phyloP scores from a whole-genome alignment of 2,329 filamentous ascomycete species.

The Lomentospora prolificans region DNA sequence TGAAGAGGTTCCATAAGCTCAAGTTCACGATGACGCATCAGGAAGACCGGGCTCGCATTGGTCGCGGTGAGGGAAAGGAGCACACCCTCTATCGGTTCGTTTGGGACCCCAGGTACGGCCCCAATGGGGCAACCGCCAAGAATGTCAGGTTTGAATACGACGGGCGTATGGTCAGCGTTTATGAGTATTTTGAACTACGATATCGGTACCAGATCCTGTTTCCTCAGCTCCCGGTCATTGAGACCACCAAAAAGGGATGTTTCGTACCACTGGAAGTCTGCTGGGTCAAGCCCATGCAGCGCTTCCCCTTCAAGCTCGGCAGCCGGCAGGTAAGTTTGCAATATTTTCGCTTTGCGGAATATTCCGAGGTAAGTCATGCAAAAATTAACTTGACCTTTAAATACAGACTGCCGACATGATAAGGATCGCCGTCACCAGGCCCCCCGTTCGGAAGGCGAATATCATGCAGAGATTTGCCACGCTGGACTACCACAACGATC shows the following conservation, averaged over 20 bases:
- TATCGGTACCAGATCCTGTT: conserved; percentile 41
- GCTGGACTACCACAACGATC: conserved; percentile 60
- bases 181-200: conserved; percentile 44
- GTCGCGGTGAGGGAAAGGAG: conserved; percentile 28
- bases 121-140: conserved; percentile 37
- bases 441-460: conserved; percentile 53
- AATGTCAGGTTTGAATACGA: conserved; percentile 46
- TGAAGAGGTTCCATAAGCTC: conserved; percentile 44
- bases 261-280: conserved; percentile 55
- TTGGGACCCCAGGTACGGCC: conserved; percentile 33
- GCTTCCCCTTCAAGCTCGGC: conserved; percentile 53
- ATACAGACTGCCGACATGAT: conserved; percentile 75
- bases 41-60: conserved; percentile 19
- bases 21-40: conserved; percentile 48
- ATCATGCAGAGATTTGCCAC: conserved; percentile 60
- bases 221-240: conserved; percentile 44
- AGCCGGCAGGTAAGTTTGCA: conserved; percentile 24
- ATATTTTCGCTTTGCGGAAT: no score
- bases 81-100: conserved; percentile 44
- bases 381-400: not conserved
- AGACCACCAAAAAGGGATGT: conserved; percentile 39
- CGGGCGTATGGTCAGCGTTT: conserved; percentile 34
- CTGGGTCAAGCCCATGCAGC: conserved; percentile 41
- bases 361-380: no score
- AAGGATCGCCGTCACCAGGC: conserved; percentile 78